phyloP scores from a whole-genome alignment of 805 yeast species.

The Yarrowia deformans region DNA sequence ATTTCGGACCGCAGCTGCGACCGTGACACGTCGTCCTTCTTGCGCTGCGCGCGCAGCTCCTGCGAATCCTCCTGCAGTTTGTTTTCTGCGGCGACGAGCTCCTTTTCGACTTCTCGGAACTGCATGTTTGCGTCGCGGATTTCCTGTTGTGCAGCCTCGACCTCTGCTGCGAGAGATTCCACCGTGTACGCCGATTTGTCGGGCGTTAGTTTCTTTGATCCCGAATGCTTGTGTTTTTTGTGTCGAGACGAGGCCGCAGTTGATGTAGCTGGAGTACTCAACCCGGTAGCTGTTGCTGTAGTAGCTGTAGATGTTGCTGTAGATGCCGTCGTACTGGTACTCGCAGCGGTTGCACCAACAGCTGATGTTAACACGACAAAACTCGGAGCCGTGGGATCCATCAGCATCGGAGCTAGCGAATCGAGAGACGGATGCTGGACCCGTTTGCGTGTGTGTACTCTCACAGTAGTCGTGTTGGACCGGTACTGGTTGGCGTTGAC shows the following conservation, averaged over 20 bases:
- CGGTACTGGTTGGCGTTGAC: constrained; percentile 47
- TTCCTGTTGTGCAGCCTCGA: constrained; percentile 50
- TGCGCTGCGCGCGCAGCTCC: constrained; percentile 46
- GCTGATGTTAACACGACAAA: neutral
- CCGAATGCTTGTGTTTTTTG: constrained; percentile 41
- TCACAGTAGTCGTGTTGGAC: constrained; percentile 44
- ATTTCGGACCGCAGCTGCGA: constrained; percentile 50
- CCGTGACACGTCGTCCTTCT: constrained; percentile 49
- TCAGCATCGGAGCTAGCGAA: constrained; percentile 41
- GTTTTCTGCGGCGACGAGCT: constrained; percentile 45
- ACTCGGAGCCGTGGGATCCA: neutral
- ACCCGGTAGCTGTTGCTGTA: neutral
- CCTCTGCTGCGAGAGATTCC: constrained; percentile 50
- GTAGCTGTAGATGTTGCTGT: neutral
- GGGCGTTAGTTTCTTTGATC: constrained; percentile 3
- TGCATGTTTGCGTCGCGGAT: constrained; percentile 44
- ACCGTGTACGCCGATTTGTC: constrained; percentile 46
- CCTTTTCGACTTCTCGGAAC: constrained; percentile 40
- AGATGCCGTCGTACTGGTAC: neutral
- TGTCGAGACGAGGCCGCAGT: neutral
- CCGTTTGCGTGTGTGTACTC: constrained; percentile 46
- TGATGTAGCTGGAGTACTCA: neutral
- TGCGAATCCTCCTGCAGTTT: constrained; percentile 48
- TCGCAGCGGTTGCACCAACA: neutral
- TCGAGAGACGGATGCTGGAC: constrained; percentile 46